These are phyloP conservation scores for Gentiana straminea DNA, from an alignment of 257 asterid genomes.

Conservation along the genomic window DNA sequence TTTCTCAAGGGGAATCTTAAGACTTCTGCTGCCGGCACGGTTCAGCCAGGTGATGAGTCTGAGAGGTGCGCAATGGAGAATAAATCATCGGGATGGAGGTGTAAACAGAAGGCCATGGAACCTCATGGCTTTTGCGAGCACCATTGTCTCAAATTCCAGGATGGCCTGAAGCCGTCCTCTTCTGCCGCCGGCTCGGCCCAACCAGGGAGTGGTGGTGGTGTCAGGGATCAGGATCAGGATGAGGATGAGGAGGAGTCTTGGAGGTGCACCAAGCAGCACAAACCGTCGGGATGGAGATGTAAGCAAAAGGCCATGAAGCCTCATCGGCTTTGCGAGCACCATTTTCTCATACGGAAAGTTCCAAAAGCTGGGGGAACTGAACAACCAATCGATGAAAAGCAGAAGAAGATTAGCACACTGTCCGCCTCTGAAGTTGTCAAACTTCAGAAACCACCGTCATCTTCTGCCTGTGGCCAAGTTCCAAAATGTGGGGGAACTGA, in stretches of 20 bases:
- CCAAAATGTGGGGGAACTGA: no score
- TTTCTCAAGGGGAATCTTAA: neutral
- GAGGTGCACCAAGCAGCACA: conserved; percentile 11
- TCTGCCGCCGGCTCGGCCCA: neutral
- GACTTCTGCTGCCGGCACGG: no score
- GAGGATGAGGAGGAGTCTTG: neutral
- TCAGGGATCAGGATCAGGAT: no score
- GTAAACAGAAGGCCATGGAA: conserved; percentile 13
- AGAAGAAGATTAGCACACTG: no score
- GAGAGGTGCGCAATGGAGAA: conserved; percentile 11
- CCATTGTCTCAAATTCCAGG: neutral
- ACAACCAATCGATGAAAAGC: no score
- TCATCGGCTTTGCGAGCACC: conserved; percentile 9
- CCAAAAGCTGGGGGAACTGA: no score
- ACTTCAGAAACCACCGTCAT: no score
- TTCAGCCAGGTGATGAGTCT: neutral
- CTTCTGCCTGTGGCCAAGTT: no score
- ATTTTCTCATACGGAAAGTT: neutral
- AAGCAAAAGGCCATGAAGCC: conserved; percentile 10
- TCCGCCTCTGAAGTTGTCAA: no score
- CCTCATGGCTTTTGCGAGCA: conserved; percentile 8
- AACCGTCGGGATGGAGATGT: conserved; percentile 13
- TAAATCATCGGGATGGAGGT: conserved; percentile 9
- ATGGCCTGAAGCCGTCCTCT: no score
- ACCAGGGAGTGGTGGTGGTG: no score